A percentile compares a stretch with the other conserved stretches of the same genome.
These are phyloP conservation scores for Cymbidium sinense DNA, from an alignment of 106 monocot genomes.

Conservation along the genomic window DNA sequence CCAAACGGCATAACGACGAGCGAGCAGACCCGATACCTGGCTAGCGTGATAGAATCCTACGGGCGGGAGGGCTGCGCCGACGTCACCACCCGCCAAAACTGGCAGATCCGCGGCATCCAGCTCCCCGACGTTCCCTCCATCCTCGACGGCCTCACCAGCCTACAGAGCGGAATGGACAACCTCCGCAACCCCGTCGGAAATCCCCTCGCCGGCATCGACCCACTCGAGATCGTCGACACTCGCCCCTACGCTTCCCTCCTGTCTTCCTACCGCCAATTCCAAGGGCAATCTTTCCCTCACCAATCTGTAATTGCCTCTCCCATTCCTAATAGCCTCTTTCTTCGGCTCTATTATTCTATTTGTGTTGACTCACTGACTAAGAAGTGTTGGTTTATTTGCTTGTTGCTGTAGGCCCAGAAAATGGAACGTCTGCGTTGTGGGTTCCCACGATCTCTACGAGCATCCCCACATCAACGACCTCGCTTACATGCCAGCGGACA, in stretches of 20 bases:
- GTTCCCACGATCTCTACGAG: conserved; percentile 90
- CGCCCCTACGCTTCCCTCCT: conserved; percentile 66
- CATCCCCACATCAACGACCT: conserved; percentile 98
- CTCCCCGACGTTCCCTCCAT: conserved; percentile 80
- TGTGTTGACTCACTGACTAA: neutral
- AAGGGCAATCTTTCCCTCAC: conserved; percentile 64
- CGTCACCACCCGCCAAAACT: conserved; percentile 92
- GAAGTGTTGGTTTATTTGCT: neutral
- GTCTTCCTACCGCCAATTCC: conserved; percentile 53
- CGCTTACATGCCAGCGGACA: conserved; percentile 90
- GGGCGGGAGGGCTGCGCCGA: conserved; percentile 88
- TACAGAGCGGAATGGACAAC: conserved; percentile 98
- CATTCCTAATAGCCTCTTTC: neutral
- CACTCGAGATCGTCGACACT: conserved; percentile 86
- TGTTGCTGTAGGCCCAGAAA: conserved; percentile 65
- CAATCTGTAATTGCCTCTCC: conserved; percentile 48
- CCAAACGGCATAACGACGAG: conserved; percentile 88
- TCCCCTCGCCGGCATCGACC: conserved; percentile 88
- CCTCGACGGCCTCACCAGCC: conserved; percentile 74
- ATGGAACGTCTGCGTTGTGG: conserved; percentile 94
- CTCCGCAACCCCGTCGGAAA: conserved; percentile 96
- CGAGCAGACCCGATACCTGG: conserved; percentile 79
- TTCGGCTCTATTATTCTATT: neutral
- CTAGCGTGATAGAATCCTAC: conserved; percentile 56
- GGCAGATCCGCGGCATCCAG: conserved; percentile 83